Evolutionary conservation across 2,329 filamentous ascomycete genomes (phyloP).

Genomic region (Clarireedia sp.): DNA sequence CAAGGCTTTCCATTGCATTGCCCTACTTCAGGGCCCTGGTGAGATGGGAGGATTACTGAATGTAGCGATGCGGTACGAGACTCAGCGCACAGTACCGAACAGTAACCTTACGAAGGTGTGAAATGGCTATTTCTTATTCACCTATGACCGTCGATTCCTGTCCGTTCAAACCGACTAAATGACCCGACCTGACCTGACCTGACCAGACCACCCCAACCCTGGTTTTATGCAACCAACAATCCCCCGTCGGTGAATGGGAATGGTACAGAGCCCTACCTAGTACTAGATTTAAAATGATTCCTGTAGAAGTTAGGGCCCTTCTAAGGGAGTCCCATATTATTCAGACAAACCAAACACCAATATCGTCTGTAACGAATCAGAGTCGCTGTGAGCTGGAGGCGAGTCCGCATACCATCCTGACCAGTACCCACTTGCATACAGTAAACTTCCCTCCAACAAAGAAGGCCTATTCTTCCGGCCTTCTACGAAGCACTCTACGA

Average conservation of each 20-base stretch:
- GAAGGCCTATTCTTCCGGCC: background rate
- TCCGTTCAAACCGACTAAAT: background rate
- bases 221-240: constrained; percentile 1
- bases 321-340: constrained; percentile 1
- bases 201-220: background rate
- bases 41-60: no score
- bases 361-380: constrained; percentile 1
- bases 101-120: no score
- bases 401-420: background rate
- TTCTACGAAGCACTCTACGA: background rate
- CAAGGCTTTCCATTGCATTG: no score
- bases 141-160: no score
- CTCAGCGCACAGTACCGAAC: no score
- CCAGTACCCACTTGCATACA: background rate
- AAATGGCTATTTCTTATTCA: no score
- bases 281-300: background rate
- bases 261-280: background rate
- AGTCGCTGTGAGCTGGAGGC: constrained; percentile 1
- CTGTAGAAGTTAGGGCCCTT: background rate
- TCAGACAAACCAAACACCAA: constrained; percentile 5
- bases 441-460: background rate
- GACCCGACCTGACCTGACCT: background rate
- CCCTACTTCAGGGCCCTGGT: no score
- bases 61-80: no score
- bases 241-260: background rate